These are phyloP conservation scores for Aureobasidium zeae DNA, from an alignment of 2,329 filamentous ascomycete genomes.

Conservation along the genomic window DNA sequence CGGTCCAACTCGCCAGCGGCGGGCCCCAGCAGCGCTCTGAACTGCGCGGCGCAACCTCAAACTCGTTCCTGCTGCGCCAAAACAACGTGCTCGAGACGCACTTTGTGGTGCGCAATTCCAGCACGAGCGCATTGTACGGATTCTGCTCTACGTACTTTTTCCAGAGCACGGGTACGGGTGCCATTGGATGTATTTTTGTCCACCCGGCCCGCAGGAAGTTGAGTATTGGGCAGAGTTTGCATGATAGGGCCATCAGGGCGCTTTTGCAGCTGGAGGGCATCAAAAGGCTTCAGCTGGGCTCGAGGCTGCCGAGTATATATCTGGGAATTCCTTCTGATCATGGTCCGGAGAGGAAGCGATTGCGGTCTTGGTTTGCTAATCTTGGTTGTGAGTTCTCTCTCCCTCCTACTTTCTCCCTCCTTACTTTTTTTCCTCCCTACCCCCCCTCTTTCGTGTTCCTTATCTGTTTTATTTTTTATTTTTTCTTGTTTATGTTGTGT, in stretches of 20 bases:
- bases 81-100: conserved; percentile 68
- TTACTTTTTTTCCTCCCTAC: no score
- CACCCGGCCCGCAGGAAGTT: conserved; percentile 68
- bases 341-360: conserved; percentile 48
- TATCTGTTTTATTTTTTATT: no score
- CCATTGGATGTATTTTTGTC: conserved; percentile 80
- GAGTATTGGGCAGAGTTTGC: conserved; percentile 82
- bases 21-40: conserved; percentile 61
- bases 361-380: conserved; percentile 77
- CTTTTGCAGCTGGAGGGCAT: conserved; percentile 63
- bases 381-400: conserved; percentile 63
- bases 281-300: conserved; percentile 73
- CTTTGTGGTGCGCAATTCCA: conserved; percentile 89
- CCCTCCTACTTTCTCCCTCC: no score
- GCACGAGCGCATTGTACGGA: conserved; percentile 80
- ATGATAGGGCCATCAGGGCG: conserved; percentile 71
- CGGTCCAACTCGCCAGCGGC: conserved; percentile 57
- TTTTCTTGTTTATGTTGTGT: no score
- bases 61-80: conserved; percentile 66
- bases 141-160: conserved; percentile 86
- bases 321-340: conserved; percentile 70
- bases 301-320: conserved; percentile 74
- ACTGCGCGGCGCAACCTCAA: conserved; percentile 58
- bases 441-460: no score
- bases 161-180: conserved; percentile 58